phyloP scores from a whole-genome alignment of 495 filamentous ascomycete species.

The Margaritispora aquatica region DNA sequence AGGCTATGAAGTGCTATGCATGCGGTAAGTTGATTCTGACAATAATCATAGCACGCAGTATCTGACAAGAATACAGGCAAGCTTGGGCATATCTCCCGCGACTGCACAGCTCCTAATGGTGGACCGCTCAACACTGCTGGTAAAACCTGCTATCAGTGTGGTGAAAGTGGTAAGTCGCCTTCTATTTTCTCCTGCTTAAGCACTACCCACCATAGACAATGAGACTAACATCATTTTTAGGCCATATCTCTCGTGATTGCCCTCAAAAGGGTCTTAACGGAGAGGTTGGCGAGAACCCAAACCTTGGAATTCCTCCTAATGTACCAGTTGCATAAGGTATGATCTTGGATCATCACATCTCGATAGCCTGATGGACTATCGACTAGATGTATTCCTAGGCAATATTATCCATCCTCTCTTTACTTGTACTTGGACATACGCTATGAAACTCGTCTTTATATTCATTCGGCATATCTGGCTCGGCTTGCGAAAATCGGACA shows the following conservation, averaged over 20 bases:
- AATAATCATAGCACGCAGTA: background rate
- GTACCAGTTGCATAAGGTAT: constrained; percentile 49
- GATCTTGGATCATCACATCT: constrained; percentile 11
- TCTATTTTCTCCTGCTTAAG: too few relatives aligned
- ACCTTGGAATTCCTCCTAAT: constrained; percentile 24
- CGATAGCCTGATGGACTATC: constrained; percentile 26
- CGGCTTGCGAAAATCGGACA: constrained; percentile 19
- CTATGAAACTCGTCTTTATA: constrained; percentile 10
- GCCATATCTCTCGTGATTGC: constrained; percentile 55
- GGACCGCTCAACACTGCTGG: constrained; percentile 91
- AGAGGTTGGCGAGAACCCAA: constrained; percentile 35
- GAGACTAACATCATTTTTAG: background rate
- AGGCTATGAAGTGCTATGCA: constrained; percentile 99
- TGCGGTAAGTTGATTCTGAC: constrained; percentile 51
- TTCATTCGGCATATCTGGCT: constrained; percentile 21
- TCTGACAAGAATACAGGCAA: background rate
- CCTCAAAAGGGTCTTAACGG: constrained; percentile 39
- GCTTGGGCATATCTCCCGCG: constrained; percentile 87
- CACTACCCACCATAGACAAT: too few relatives aligned
- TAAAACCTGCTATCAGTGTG: constrained; percentile 98
- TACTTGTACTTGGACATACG: constrained; percentile 23
- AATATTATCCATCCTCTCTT: constrained; percentile 20
- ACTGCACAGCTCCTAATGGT: constrained; percentile 96
- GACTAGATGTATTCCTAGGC: constrained; percentile 9
- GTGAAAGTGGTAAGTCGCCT: constrained; percentile 57